Percentiles rank a stretch among this genome's conserved stretches.
Conservation (phyloP, 306 rosid species). For the Lathyrus tuberosus region DNA sequence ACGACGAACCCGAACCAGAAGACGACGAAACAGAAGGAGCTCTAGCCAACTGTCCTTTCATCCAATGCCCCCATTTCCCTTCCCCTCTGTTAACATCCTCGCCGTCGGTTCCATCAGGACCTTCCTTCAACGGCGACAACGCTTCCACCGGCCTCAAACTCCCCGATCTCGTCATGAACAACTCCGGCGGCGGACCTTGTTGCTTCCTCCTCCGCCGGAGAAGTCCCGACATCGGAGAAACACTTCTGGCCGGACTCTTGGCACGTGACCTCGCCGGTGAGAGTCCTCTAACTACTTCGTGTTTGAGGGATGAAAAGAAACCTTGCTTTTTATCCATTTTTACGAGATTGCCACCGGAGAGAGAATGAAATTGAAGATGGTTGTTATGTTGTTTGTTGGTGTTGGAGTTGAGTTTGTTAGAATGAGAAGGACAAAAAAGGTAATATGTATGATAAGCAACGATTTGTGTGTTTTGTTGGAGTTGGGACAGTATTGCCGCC, state of each 20-base stretch:
- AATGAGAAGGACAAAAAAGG: neutral
- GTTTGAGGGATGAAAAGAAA: slow-evolving; percentile 77
- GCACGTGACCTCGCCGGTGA: slow-evolving; percentile 85
- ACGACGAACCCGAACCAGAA: slow-evolving; percentile 50
- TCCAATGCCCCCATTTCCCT: slow-evolving; percentile 90
- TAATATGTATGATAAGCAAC: slow-evolving; percentile 22
- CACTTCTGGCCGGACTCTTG: slow-evolving; percentile 65
- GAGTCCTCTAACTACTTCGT: slow-evolving; percentile 82
- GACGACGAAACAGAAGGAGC: slow-evolving; percentile 77
- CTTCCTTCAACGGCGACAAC: slow-evolving; percentile 91
- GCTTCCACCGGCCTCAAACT: slow-evolving; percentile 83
- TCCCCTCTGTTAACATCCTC: slow-evolving; percentile 62
- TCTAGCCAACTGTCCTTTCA: slow-evolving; percentile 79
- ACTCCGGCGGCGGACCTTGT: slow-evolving; percentile 64
- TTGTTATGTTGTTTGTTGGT: neutral
- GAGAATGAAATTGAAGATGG: neutral
- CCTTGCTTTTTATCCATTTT: slow-evolving; percentile 90
- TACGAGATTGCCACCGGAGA: slow-evolving; percentile 27
- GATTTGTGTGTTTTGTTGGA: slow-evolving; percentile 15
- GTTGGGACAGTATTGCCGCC: slow-evolving; percentile 45
- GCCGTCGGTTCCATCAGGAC: slow-evolving; percentile 82
- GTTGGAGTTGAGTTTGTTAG: neutral
- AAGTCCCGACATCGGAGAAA: slow-evolving; percentile 71
- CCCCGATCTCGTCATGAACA: slow-evolving; percentile 80
- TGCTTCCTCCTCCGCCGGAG: slow-evolving; percentile 74